phyloP scores from a whole-genome alignment of 805 yeast species.

The Schwanniomyces yamadae region DNA sequence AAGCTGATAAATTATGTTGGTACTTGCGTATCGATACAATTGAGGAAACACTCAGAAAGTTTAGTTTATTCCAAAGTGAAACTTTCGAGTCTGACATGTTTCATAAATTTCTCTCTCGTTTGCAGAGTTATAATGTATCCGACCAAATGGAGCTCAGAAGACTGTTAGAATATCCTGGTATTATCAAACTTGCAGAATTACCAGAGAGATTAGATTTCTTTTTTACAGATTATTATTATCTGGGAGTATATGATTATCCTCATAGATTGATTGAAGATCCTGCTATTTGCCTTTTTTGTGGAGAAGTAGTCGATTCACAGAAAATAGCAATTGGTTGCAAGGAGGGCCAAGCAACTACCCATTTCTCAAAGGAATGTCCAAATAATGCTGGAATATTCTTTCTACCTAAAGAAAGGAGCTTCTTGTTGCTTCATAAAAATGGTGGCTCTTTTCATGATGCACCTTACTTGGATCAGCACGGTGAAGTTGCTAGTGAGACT shows the following conservation, averaged over 20 bases:
- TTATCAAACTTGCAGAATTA: slow-evolving; percentile 56
- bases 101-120: slow-evolving; percentile 15
- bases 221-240: slow-evolving; percentile 58
- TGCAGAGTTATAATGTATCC: slow-evolving; percentile 5
- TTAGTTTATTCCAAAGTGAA: slow-evolving; percentile 9
- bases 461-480: slow-evolving; percentile 84
- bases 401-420: slow-evolving; percentile 64
- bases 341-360: slow-evolving; percentile 80
- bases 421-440: slow-evolving; percentile 63
- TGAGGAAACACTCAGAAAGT: slow-evolving; percentile 16
- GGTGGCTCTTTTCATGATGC: slow-evolving; percentile 83
- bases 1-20: slow-evolving; percentile 53
- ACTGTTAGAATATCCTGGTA: slow-evolving; percentile 61
- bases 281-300: slow-evolving; percentile 85
- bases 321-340: slow-evolving; percentile 51
- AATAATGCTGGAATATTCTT: slow-evolving; percentile 70
- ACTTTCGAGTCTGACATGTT: slow-evolving; percentile 28
- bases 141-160: slow-evolving; percentile 16
- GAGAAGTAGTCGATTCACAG: slow-evolving; percentile 66
- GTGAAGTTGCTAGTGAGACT: slow-evolving; percentile 75
- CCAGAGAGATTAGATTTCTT: slow-evolving; percentile 69
- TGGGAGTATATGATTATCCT: slow-evolving; percentile 40
- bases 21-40: slow-evolving; percentile 50
- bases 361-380: slow-evolving; percentile 60
- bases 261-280: slow-evolving; percentile 57